Percentiles rank a stretch among this genome's conserved stretches.
phyloP scores from a whole-genome alignment of 1,284 basidiomycete genomes.

The Xerocomus tenax region DNA sequence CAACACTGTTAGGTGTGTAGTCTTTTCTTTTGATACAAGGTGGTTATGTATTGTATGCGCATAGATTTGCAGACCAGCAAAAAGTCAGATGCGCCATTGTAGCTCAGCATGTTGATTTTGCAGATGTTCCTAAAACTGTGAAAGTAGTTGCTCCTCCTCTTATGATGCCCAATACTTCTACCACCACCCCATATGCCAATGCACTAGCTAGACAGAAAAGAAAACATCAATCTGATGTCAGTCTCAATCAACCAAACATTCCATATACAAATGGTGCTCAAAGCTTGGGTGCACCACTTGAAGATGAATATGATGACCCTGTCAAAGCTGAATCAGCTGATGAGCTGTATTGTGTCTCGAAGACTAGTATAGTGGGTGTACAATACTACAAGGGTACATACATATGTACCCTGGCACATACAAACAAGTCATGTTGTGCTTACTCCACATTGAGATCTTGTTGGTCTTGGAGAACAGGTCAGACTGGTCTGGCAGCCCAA shows the following conservation, averaged over 20 bases:
- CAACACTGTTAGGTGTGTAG: slow-evolving; percentile 47
- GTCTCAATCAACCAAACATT: slow-evolving; percentile 7
- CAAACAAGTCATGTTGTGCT: slow-evolving; percentile 1
- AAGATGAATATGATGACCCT: slow-evolving; percentile 37
- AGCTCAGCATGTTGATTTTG: slow-evolving; percentile 43
- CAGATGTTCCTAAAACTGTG: slow-evolving; percentile 44
- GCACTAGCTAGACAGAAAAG: slow-evolving; percentile 31
- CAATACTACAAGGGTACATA: slow-evolving; percentile 79
- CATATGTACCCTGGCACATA: slow-evolving; percentile 3
- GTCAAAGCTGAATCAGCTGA: slow-evolving; percentile 44
- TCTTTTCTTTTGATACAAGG: background rate
- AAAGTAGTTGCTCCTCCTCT: slow-evolving; percentile 16
- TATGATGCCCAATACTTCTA: background rate
- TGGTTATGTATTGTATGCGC: background rate
- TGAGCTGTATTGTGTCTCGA: slow-evolving; percentile 56
- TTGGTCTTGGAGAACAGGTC: slow-evolving; percentile 74
- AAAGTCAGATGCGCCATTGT: slow-evolving; percentile 54
- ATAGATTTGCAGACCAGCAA: slow-evolving; percentile 49
- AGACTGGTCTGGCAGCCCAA: slow-evolving; percentile 57
- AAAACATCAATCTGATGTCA: slow-evolving; percentile 30
- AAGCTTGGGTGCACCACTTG: slow-evolving; percentile 4
- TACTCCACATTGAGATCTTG: slow-evolving; percentile 46
- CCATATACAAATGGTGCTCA: slow-evolving; percentile 12
- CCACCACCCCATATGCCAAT: slow-evolving; percentile 2
- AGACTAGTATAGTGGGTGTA: slow-evolving; percentile 66